These are phyloP conservation scores for Pluteus cervinus DNA, from an alignment of 768 basidiomycete species.

Conservation along the genomic window DNA sequence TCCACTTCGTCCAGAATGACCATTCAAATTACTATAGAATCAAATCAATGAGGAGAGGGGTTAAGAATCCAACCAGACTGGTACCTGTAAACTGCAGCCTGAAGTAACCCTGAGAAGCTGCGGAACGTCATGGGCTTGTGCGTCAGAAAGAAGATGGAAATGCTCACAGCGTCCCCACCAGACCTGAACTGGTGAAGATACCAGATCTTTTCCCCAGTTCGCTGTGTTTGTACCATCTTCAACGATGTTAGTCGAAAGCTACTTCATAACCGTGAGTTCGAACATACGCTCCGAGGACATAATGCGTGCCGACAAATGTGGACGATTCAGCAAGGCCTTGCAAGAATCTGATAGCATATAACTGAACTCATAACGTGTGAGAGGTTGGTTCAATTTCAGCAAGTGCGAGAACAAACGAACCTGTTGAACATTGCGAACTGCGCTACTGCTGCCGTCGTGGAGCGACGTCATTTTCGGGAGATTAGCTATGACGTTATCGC, in stretches of 20 bases:
- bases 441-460: constrained; percentile 38
- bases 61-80: constrained; percentile 7
- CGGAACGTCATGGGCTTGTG: background rate
- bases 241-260: background rate
- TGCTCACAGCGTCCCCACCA: constrained; percentile 53
- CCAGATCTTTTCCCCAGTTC: constrained; percentile 70
- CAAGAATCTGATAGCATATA: constrained; percentile 67
- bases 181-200: constrained; percentile 62
- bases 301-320: constrained; percentile 72
- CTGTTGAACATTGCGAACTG: constrained; percentile 49
- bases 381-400: background rate
- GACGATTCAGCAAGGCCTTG: constrained; percentile 71
- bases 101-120: constrained; percentile 62
- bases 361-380: constrained; percentile 22
- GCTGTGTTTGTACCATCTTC: constrained; percentile 63
- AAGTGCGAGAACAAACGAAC: constrained; percentile 20
- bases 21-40: constrained; percentile 43
- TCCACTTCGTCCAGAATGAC: constrained; percentile 46
- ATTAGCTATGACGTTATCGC: background rate
- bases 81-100: constrained; percentile 57
- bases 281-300: constrained; percentile 64
- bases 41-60: background rate
- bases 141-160: background rate
- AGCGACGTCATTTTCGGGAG: constrained; percentile 1
- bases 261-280: background rate